Base-by-base conservation (phyloP, 768 basidiomycete species). In the Boletellus ananas region DNA sequence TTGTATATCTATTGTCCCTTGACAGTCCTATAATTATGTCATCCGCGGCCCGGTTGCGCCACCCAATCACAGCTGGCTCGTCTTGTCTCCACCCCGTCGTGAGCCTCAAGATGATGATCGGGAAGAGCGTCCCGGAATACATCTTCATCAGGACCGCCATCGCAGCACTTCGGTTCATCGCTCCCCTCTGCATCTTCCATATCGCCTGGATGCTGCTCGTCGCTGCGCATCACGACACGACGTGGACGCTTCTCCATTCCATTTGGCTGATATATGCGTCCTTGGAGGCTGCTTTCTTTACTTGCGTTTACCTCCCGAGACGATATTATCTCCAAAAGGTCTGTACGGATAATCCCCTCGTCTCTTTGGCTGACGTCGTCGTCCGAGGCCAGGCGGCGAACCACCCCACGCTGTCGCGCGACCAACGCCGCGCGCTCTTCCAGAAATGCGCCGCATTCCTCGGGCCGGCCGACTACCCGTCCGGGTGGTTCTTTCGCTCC, bases 401-500 rank as follows among this genome's bases (percentile, higher is more conserved):
- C 75, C 4, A 74, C 74, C 11, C 62, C 61, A 6, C 58, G 72
- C 9, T 67, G 69, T 42, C 74, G 27, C 57, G 72, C 11, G 57
- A 65, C 23, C 69, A 79, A 54, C 76, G 83, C 12, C 61, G 66
- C 23, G 68, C 63, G 0, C 70, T 84, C 13, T 81, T 85, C 52
- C 55, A 62, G n/a, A 74, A 67, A 63, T 84, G 83, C 46, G 59
- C 72, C 12, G 56, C 49, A 9, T 45, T 55, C 47, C 38, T 57
- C 11, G 40, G 50, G 9, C 49, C 47, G 2, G 31, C 52, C 4
- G 62, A 70, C 25, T 67, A 71, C 35, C 69, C 73, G 1, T 70
- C 70, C 3, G 79, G 77, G 23, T 87, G 84, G 82, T 85, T 85
- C 62, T 61, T 73, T 7, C 68, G 67, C 5, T 42, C 65, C 2